Evolutionary conservation across 2,329 filamentous ascomycete genomes (phyloP).

Genomic region (Teratosphaeria nubilosa): DNA sequence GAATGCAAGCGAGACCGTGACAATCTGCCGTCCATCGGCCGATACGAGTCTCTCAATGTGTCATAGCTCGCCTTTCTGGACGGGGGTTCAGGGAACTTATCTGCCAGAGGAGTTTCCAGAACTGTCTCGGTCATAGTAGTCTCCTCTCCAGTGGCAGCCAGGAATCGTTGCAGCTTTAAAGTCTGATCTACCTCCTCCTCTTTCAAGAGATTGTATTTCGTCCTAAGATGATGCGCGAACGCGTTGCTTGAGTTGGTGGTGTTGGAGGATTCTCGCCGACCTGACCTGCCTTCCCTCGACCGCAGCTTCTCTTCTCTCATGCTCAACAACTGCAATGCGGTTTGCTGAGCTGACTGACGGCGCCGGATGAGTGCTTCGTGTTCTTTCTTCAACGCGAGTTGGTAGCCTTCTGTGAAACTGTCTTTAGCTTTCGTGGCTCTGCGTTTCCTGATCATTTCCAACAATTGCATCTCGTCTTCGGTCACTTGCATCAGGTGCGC

Average conservation of each 20-base stretch:
- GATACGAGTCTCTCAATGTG: background rate
- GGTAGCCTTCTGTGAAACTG: conserved; percentile 28
- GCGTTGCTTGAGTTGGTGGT: background rate
- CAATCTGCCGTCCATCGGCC: background rate
- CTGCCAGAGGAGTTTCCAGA: conserved; percentile 5
- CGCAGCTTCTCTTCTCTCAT: conserved; percentile 12
- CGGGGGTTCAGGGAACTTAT: conserved; percentile 4
- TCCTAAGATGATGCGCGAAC: conserved; percentile 6
- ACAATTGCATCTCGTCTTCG: conserved; percentile 39
- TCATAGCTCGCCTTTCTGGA: background rate
- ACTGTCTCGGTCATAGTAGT: conserved; percentile 3
- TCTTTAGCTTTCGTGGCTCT: conserved; percentile 37
- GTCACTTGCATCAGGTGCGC: conserved; percentile 36
- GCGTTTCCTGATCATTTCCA: conserved; percentile 42
- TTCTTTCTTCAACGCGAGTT: conserved; percentile 25
- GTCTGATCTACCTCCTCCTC: conserved; percentile 21
- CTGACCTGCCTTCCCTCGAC: background rate
- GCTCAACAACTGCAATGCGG: conserved; percentile 14
- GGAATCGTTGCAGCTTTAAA: conserved; percentile 20
- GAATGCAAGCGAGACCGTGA: background rate
- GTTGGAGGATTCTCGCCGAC: background rate
- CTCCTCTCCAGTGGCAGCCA: conserved; percentile 9
- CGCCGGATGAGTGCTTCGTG: conserved; percentile 16
- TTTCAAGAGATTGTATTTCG: conserved; percentile 15
- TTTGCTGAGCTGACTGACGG: conserved; percentile 13